Percentiles rank a stretch among this genome's conserved stretches.
Evolutionary conservation across 108 stramenopile genomes (phyloP).

Genomic region (Nitzschia sp.): DNA sequence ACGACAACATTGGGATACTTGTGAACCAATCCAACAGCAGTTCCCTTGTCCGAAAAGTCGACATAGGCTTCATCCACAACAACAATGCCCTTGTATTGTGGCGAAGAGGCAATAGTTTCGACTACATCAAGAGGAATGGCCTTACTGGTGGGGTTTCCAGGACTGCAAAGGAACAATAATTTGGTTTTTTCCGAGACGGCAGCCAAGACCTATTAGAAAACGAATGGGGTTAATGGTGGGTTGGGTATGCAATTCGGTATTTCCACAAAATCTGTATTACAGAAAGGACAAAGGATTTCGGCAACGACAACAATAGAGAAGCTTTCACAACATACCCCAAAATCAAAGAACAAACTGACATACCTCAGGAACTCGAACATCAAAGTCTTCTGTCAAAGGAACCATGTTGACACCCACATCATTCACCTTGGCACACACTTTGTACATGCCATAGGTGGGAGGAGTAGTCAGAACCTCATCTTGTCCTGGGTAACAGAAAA

Average conservation of each 20-base stretch:
- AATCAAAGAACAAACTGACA: slow-evolving; percentile 27
- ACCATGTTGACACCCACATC: slow-evolving; percentile 77
- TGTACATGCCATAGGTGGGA: slow-evolving; percentile 97
- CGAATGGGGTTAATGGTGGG: background rate
- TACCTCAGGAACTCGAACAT: slow-evolving; percentile 67
- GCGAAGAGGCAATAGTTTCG: slow-evolving; percentile 51
- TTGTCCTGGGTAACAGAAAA: slow-evolving; percentile 87
- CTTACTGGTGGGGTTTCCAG: slow-evolving; percentile 94
- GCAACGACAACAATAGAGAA: background rate
- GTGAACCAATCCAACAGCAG: slow-evolving; percentile 57
- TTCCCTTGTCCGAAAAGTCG: slow-evolving; percentile 66
- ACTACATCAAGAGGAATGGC: slow-evolving; percentile 76
- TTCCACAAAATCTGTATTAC: too few relatives aligned
- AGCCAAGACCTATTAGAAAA: slow-evolving; percentile 50
- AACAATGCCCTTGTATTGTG: slow-evolving; percentile 66
- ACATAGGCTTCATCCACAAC: slow-evolving; percentile 97
- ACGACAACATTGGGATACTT: slow-evolving; percentile 84
- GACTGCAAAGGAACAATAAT: slow-evolving; percentile 91
- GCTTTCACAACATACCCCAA: background rate
- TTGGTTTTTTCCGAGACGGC: slow-evolving; percentile 77
- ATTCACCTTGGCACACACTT: slow-evolving; percentile 94
- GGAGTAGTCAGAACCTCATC: slow-evolving; percentile 88
- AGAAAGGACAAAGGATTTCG: too few relatives aligned
- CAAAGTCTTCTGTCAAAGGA: slow-evolving; percentile 80
- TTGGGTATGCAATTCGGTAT: background rate